A percentile compares a stretch with the other conserved stretches of the same genome.
These are phyloP conservation scores for Cyclotella atomus DNA, from an alignment of 108 stramenopile genomes.

Conservation along the genomic window DNA sequence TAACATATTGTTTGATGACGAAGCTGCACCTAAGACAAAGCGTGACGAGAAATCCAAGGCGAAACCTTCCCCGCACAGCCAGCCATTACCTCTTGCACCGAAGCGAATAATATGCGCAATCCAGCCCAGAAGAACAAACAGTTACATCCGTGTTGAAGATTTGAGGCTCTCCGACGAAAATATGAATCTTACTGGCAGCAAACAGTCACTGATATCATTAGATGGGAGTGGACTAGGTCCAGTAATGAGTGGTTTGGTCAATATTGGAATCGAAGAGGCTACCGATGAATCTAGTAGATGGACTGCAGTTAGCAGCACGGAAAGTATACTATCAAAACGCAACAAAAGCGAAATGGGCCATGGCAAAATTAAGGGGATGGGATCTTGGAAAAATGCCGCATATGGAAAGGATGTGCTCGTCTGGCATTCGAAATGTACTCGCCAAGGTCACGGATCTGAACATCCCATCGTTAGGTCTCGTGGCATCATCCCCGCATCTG, in stretches of 20 bases:
- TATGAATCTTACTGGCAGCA: slow-evolving; percentile 7
- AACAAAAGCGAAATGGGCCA: slow-evolving; percentile 1
- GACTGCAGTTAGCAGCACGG: slow-evolving; percentile 51
- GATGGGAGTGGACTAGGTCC: slow-evolving; percentile 6
- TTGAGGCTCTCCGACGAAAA: slow-evolving; percentile 7
- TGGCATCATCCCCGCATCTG: slow-evolving; percentile 54
- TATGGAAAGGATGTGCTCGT: slow-evolving; percentile 37
- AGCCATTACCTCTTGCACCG: neutral
- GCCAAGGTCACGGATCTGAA: slow-evolving; percentile 47
- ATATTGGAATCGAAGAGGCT: slow-evolving; percentile 44
- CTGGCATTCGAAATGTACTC: slow-evolving; percentile 43
- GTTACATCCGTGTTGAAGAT: slow-evolving; percentile 28
- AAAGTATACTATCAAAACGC: slow-evolving; percentile 40
- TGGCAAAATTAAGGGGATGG: slow-evolving; percentile 2
- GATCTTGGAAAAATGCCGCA: slow-evolving; percentile 43
- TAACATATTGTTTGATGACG: slow-evolving; percentile 9
- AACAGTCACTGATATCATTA: slow-evolving; percentile 10
- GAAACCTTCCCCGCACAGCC: neutral
- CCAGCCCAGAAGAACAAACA: slow-evolving; percentile 4
- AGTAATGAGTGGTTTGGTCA: slow-evolving; percentile 49
- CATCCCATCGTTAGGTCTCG: slow-evolving; percentile 69
- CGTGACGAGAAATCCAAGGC: slow-evolving; percentile 7
- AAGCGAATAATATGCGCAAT: neutral
- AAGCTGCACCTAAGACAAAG: too few species aligned
- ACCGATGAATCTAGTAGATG: slow-evolving; percentile 66